phyloP scores from a whole-genome alignment of 148 eudicot species.

The Limonium bicolor region DNA sequence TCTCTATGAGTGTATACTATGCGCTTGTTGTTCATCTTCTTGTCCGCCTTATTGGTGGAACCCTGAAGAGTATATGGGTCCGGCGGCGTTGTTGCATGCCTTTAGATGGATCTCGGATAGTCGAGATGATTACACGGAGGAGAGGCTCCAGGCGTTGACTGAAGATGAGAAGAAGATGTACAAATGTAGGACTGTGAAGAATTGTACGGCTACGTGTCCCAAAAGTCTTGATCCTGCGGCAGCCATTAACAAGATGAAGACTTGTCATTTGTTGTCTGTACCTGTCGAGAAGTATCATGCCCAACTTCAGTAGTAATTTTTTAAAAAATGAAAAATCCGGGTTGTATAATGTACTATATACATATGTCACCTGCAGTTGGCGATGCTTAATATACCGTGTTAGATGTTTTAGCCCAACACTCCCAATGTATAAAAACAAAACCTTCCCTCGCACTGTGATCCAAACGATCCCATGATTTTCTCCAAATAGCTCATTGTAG shows the following conservation, averaged over 20 bases:
- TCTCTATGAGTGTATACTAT: conserved; percentile 93
- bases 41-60: conserved; percentile 99
- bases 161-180: conserved; percentile 28
- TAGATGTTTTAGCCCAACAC: too few species aligned
- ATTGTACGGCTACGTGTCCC: conserved; percentile 59
- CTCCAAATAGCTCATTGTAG: too few species aligned
- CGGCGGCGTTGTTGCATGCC: conserved; percentile 95
- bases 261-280: conserved; percentile 18
- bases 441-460: too few species aligned
- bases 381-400: too few species aligned
- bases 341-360: too few species aligned
- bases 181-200: conserved; percentile 45
- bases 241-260: conserved; percentile 59
- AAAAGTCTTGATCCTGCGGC: conserved; percentile 55
- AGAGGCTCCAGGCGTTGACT: conserved; percentile 45
- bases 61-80: conserved; percentile 87
- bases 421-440: too few species aligned
- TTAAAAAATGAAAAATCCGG: too few species aligned
- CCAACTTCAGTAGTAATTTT: background rate
- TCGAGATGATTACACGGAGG: conserved; percentile 55
- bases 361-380: too few species aligned
- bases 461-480: too few species aligned
- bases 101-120: too few species aligned
- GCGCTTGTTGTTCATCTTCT: conserved; percentile 92
- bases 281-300: conserved; percentile 15